Conservation (phyloP, 139 green algal species). For the Tetratostichococcus sp. region DNA sequence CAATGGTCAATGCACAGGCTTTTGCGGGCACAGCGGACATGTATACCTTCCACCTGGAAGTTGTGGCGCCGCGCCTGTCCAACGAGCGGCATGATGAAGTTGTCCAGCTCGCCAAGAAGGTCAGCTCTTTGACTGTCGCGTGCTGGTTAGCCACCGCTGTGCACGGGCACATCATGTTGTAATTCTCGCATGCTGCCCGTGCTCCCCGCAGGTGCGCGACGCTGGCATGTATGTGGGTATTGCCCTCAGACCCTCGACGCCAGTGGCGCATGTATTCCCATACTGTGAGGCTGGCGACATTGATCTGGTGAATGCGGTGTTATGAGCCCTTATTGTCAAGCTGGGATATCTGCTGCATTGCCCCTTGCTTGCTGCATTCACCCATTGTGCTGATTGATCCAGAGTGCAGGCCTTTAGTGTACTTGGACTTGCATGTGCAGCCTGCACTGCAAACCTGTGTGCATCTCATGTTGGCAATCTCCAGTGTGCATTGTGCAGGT, state of each 20-base stretch:
- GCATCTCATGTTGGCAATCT: no score
- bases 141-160: no score
- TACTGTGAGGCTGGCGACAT: conserved; percentile 30
- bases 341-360: not conserved
- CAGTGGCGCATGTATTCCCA: conserved; percentile 47
- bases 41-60: conserved; percentile 93
- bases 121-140: no score
- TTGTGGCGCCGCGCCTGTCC: conserved; percentile 24
- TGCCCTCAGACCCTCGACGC: conserved; percentile 70
- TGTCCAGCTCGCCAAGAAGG: conserved; percentile 9
- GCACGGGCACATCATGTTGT: no score
- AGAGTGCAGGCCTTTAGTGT: no score
- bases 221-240: conserved; percentile 77
- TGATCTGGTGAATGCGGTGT: conserved; percentile 63
- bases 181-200: no score
- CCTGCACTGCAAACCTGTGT: no score
- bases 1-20: conserved; percentile 30
- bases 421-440: no score
- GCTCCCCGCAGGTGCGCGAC: conserved; percentile 18
- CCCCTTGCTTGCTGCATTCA: not conserved
- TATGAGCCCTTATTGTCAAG: no score
- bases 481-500: no score
- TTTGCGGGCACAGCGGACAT: conserved; percentile 72
- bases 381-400: no score
- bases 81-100: conserved; percentile 10